Evolutionary conservation across 345 rosid species (phyloP).

Genomic region (Lagerstroemia speciosa): DNA sequence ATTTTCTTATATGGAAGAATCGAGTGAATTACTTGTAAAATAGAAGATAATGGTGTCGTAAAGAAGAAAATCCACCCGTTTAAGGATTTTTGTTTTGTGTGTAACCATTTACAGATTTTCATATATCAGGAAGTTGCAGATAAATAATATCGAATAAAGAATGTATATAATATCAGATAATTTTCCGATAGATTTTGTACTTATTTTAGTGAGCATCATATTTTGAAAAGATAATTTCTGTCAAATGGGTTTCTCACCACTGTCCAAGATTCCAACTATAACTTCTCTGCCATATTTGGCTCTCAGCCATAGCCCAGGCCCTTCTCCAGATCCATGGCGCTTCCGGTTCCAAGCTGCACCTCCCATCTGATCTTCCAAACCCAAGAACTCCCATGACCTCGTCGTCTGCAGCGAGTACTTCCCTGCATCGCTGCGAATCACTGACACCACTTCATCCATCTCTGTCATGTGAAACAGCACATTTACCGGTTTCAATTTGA

Average conservation of each 20-base stretch:
- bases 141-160: background rate
- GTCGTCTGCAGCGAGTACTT: conserved; percentile 65
- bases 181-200: background rate
- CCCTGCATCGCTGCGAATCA: conserved; percentile 34
- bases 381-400: conserved; percentile 84
- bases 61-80: no score
- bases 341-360: background rate
- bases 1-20: no score
- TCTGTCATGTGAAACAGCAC: conserved; percentile 22
- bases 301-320: conserved; percentile 27
- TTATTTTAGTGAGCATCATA: background rate
- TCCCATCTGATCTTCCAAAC: conserved; percentile 29
- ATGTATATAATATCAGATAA: background rate
- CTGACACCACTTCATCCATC: conserved; percentile 51
- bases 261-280: conserved; percentile 70
- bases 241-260: conserved; percentile 37
- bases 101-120: no score
- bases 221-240: no score
- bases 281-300: conserved; percentile 59
- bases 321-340: conserved; percentile 11
- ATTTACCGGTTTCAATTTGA: background rate
- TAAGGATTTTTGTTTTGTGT: no score
- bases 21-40: no score
- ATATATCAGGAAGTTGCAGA: no score
- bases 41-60: no score